Conservation (phyloP, 2,329 filamentous ascomycete genomes). For the Penicillium paneum region DNA sequence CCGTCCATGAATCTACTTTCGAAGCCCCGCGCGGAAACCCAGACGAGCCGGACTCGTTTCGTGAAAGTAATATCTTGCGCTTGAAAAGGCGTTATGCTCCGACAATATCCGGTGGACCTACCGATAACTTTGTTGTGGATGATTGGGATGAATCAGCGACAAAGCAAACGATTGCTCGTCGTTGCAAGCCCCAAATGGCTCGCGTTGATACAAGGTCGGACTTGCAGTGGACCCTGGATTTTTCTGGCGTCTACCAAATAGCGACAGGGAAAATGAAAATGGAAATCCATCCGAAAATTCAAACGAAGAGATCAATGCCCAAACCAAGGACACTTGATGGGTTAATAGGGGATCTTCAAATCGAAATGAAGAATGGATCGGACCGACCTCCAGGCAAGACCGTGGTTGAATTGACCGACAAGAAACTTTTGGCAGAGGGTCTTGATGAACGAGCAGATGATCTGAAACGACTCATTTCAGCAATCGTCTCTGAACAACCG, state of each 20-base stretch:
- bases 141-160: conserved; percentile 35
- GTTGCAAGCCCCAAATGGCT: conserved; percentile 3
- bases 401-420: conserved; percentile 34
- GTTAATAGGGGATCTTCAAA: conserved; percentile 22
- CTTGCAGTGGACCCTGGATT: conserved; percentile 32
- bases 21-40: conserved; percentile 11
- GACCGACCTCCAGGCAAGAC: conserved; percentile 24
- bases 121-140: conserved; percentile 38
- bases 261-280: conserved; percentile 18
- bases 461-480: conserved; percentile 27
- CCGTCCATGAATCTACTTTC: conserved; percentile 38
- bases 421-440: conserved; percentile 30
- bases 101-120: conserved; percentile 6
- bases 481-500: conserved; percentile 5
- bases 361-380: conserved; percentile 3
- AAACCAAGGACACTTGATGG: conserved; percentile 20
- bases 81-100: conserved; percentile 20
- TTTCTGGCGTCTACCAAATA: conserved; percentile 11
- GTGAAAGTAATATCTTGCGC: conserved; percentile 22
- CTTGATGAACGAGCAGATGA: conserved; percentile 37
- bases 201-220: conserved; percentile 14
- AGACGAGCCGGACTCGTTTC: conserved; percentile 13
- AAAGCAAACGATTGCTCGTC: conserved; percentile 5
- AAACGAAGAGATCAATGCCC: conserved; percentile 1
- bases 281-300: not conserved